Base-by-base conservation (phyloP, 2,329 filamentous ascomycete genomes). In the Botryosphaeria agaves region DNA sequence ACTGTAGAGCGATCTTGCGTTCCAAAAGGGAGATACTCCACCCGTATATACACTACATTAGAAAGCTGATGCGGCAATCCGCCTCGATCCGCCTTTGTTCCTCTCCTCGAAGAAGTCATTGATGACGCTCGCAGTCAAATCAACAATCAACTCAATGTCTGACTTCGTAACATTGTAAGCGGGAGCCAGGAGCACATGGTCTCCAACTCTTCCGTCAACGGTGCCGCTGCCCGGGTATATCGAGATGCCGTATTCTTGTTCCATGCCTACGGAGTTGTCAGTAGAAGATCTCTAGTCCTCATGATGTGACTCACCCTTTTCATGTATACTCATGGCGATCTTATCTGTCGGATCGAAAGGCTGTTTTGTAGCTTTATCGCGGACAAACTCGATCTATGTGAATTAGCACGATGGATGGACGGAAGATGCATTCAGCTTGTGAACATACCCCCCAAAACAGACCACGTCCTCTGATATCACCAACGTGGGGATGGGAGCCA, bases 161-260 rank as follows among this genome's bases (percentile, higher is more conserved):
- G 57, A 56, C 26, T 52, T 51, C 1, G 62, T 70, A 14, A 75
- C 59, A 26, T 68, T 81, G 50, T 72, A 82, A 1, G 78, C 64
- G 4, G 79, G 79, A 1, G 76, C 67, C 7, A 85, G 42, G 16
- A 84, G 59, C 20, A 82, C 56, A 47, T 81, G 75, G 42, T 85
- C 79, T 7, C 78, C 77, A 1, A 46, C 45, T n/a, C 47, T 44
- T 2, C 65, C 59, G 26, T 79, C 72, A 0, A 58, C 66, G 0
- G 70, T 71, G 1, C 76, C 76, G 1, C 55, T 53, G 0, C 73
- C 74, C 1, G 71, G 70, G 44, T 81, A 82, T 3, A 81, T 43
- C 3, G 62, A 63, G 37, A 78, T 66, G 32, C 57, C 59, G 41
- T 65, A 60, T 4, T 51, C 49, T 9, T 46, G 37, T 28, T 47